phyloP scores from a whole-genome alignment of 805 yeast species.

The Pichia phayaonensis region DNA sequence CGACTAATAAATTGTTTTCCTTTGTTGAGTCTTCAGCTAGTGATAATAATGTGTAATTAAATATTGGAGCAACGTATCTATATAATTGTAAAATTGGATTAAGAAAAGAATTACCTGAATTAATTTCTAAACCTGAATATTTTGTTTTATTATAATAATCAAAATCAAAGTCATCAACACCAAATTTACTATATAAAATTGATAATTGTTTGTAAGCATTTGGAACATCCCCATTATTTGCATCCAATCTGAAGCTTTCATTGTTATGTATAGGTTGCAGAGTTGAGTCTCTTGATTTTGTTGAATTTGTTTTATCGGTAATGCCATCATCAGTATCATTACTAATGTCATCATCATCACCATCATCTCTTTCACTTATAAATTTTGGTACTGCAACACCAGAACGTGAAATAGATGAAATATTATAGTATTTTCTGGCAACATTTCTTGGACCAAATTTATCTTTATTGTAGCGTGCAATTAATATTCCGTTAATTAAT shows the following conservation, averaged over 20 bases:
- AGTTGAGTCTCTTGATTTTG: neutral
- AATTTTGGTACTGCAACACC: slow-evolving; percentile 40
- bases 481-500: slow-evolving; percentile 26
- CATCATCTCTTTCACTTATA: slow-evolving; percentile 45
- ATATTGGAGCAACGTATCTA: slow-evolving; percentile 67
- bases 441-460: slow-evolving; percentile 53
- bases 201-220: slow-evolving; percentile 68
- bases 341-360: slow-evolving; percentile 21
- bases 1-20: slow-evolving; percentile 53
- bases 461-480: slow-evolving; percentile 48
- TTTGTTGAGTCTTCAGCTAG: slow-evolving; percentile 46
- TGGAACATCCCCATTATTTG: slow-evolving; percentile 43
- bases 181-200: slow-evolving; percentile 80
- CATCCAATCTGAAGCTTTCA: slow-evolving; percentile 26
- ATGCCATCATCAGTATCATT: slow-evolving; percentile 8
- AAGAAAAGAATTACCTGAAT: slow-evolving; percentile 67
- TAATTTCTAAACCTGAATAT: slow-evolving; percentile 84
- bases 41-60: slow-evolving; percentile 51
- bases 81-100: slow-evolving; percentile 76
- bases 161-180: slow-evolving; percentile 92
- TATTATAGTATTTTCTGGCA: slow-evolving; percentile 34
- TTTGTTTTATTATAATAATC: slow-evolving; percentile 68
- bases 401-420: slow-evolving; percentile 25
- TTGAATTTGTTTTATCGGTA: neutral
- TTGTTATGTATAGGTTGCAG: slow-evolving; percentile 2